These are phyloP conservation scores for Wickerhamiella occidentalis DNA, from an alignment of 805 yeast genomes.

Conservation along the genomic window DNA sequence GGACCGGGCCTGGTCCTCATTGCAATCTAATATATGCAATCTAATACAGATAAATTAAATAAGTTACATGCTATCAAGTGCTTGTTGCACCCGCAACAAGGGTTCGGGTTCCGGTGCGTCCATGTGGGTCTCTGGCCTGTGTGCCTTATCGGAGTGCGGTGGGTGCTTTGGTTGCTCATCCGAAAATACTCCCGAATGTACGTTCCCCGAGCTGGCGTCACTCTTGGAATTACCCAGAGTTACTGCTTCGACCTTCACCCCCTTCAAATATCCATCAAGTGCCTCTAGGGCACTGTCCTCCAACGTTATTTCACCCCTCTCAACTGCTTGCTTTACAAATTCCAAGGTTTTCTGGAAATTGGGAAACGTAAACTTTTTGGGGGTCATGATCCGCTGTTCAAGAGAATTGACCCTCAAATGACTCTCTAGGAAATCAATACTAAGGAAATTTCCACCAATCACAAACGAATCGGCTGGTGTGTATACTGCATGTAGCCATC, in stretches of 20 bases:
- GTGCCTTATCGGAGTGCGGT: too few relatives aligned
- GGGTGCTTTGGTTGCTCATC: too few relatives aligned
- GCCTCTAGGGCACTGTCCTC: not conserved
- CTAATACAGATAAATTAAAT: too few relatives aligned
- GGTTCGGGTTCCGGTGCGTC: not conserved
- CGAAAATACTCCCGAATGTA: too few relatives aligned
- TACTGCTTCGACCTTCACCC: not conserved
- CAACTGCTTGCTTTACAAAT: slow-evolving; percentile 27
- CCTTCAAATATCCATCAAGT: not conserved
- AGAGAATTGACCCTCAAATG: slow-evolving; percentile 52
- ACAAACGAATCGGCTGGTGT: slow-evolving; percentile 73
- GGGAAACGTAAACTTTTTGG: slow-evolving; percentile 67
- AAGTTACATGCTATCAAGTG: not conserved
- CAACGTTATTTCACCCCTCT: not conserved
- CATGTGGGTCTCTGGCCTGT: too few relatives aligned
- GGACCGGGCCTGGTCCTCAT: too few relatives aligned
- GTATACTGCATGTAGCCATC: slow-evolving; percentile 86
- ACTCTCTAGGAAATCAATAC: slow-evolving; percentile 46
- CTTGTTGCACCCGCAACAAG: not conserved
- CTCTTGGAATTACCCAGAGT: too few relatives aligned
- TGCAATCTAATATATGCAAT: too few relatives aligned
- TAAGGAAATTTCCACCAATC: slow-evolving; percentile 79
- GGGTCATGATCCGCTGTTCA: slow-evolving; percentile 60
- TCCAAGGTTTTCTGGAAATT: slow-evolving; percentile 58
- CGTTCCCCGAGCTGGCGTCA: too few relatives aligned